Conservation (phyloP, 306 rosid species). For the Prunus padus region DNA sequence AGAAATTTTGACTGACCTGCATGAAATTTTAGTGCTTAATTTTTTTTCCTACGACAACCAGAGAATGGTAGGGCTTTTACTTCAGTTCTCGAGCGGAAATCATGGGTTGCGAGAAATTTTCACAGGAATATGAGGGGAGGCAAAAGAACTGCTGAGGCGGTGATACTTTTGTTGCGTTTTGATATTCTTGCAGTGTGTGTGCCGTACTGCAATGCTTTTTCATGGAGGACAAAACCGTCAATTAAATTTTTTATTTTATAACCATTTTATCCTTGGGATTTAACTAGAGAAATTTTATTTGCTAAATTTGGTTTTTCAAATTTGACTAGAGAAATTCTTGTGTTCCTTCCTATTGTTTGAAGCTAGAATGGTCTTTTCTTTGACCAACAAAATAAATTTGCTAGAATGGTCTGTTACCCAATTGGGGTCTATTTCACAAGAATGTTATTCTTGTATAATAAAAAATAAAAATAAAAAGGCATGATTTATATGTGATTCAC, state of each 20-base stretch:
- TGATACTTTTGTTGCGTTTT: not conserved
- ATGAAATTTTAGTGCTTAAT: not conserved
- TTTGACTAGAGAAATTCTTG: too few relatives aligned
- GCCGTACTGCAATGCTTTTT: too few relatives aligned
- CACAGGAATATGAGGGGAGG: not conserved
- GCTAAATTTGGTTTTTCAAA: too few relatives aligned
- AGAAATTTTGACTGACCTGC: not conserved
- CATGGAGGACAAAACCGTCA: not conserved
- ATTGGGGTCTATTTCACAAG: too few relatives aligned
- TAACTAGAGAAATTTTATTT: too few relatives aligned
- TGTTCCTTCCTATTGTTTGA: too few relatives aligned
- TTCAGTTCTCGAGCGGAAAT: not conserved
- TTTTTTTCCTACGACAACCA: not conserved
- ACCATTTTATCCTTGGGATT: not conserved
- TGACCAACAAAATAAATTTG: too few relatives aligned
- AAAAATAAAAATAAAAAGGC: too few relatives aligned
- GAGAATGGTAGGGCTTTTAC: not conserved
- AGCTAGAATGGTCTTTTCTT: too few relatives aligned
- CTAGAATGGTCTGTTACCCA: too few relatives aligned
- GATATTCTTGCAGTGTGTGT: not conserved
- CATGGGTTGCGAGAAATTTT: not conserved
- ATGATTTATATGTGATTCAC: too few relatives aligned
- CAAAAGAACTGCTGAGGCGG: not conserved
- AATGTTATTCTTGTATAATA: too few relatives aligned
- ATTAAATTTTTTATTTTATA: not conserved